Conservation (phyloP, 768 basidiomycete species). For the Mycena vulgaris region DNA sequence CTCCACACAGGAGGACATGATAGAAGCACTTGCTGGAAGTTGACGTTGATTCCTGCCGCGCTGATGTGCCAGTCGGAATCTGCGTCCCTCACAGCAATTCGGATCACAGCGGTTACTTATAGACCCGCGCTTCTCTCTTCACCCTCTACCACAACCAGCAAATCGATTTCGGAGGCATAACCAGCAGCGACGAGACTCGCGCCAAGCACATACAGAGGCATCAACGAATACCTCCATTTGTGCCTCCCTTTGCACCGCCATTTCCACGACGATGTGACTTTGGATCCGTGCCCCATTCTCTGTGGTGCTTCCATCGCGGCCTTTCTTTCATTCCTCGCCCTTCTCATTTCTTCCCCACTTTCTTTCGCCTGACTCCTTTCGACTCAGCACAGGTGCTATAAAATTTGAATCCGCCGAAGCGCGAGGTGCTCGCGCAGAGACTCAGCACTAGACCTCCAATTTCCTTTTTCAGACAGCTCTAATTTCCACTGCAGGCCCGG, state of each 20-base stretch:
- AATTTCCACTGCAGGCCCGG: too few species aligned
- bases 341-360: slow-evolving; percentile 15
- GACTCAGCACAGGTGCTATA: neutral
- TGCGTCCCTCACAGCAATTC: neutral
- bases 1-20: neutral
- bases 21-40: neutral
- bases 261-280: slow-evolving; percentile 30
- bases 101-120: slow-evolving; percentile 13
- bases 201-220: slow-evolving; percentile 15
- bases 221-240: slow-evolving; percentile 22
- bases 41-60: slow-evolving; percentile 23
- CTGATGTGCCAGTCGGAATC: slow-evolving; percentile 6
- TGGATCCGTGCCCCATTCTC: neutral
- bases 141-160: slow-evolving; percentile 5
- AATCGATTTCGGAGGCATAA: neutral
- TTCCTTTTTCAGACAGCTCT: too few species aligned
- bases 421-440: too few species aligned
- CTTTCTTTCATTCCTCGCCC: slow-evolving; percentile 31
- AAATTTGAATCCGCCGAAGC: too few species aligned
- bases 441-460: too few species aligned
- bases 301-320: slow-evolving; percentile 30
- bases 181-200: neutral
- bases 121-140: neutral
- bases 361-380: slow-evolving; percentile 4
- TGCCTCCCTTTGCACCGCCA: slow-evolving; percentile 21